Conservation (phyloP, 2,329 filamentous ascomycete genomes). For the Colletotrichum eleusines region DNA sequence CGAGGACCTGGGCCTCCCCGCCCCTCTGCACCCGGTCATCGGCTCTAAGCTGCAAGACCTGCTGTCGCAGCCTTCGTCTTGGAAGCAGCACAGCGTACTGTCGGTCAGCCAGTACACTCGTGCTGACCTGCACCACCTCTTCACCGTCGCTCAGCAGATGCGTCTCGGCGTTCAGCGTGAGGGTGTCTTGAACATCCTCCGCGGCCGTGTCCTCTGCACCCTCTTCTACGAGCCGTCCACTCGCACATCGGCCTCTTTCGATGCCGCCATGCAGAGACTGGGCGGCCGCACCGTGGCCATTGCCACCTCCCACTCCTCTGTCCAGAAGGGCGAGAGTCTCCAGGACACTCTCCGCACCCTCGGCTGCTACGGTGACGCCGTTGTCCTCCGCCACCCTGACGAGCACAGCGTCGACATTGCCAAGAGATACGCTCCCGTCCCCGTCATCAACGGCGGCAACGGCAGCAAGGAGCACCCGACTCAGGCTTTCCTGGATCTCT, state of each 20-base stretch:
- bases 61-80: slow-evolving; percentile 79
- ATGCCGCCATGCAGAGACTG: slow-evolving; percentile 97
- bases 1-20: slow-evolving; percentile 61
- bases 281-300: slow-evolving; percentile 88
- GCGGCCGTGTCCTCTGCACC: slow-evolving; percentile 86
- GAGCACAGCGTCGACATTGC: slow-evolving; percentile 85
- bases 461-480: slow-evolving; percentile 97
- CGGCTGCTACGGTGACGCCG: slow-evolving; percentile 92
- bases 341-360: slow-evolving; percentile 95
- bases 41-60: slow-evolving; percentile 77
- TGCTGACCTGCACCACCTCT: slow-evolving; percentile 89
- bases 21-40: slow-evolving; percentile 63
- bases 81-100: slow-evolving; percentile 90
- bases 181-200: slow-evolving; percentile 88
- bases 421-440: slow-evolving; percentile 87
- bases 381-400: slow-evolving; percentile 94
- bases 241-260: slow-evolving; percentile 93
- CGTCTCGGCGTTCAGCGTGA: slow-evolving; percentile 92
- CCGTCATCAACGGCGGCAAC: slow-evolving; percentile 97
- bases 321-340: slow-evolving; percentile 93
- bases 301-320: slow-evolving; percentile 85
- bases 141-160: slow-evolving; percentile 98
- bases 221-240: slow-evolving; percentile 99
- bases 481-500: slow-evolving; percentile 96
- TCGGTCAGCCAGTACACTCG: slow-evolving; percentile 93